Base-by-base conservation (phyloP, 768 basidiomycete species). In the Pleurotus citrinopileatus region DNA sequence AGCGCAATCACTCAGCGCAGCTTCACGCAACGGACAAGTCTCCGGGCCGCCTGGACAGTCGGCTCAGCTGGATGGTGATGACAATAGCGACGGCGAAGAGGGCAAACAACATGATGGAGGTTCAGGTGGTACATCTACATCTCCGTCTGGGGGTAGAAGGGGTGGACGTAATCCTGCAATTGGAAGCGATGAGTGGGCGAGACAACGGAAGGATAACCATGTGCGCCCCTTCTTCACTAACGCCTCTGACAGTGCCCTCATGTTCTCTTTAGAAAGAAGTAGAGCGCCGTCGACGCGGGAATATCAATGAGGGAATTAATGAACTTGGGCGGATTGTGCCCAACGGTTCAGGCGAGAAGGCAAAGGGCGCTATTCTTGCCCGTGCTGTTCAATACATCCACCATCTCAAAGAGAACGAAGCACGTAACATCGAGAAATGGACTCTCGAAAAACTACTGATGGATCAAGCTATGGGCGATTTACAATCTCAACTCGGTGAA, bases 271-370 rank as follows among this genome's bases (percentile, higher is more conserved):
- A 98, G 95, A 98, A 98, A 91, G 94, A 98, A 73, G 94, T 98
- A 10, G 96, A 99, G 68, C 89, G 96, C 51, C 84, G 93, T 32
- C 87, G 96, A 51, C 80, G 96, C 43, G 94, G 94, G 15, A 94
- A 94, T 60, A 98, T 99, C 72, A 97, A 96, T 70, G 90, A 95
- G 58, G 95, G 95, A 0, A 97, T 99, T 73, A 93, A 90, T 63
- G 89, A 91, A 61, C 85, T 98, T 13, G 88, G 89, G 0, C 82
- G 86, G 0, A 90, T 95, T 60, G 87, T 98, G 8, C 95, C 95
- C 3, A 89, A 86, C 60, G 89, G 86, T 23, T 85, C 88, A 0
- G 90, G 91, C 26, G 91, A 93, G 67, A 91, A 89, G 62, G 87
- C 89, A 51, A 97, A 98, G 65, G 91, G 93, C 17, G 89, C 89